Base-by-base conservation (phyloP, 345 rosid genomes). In the Hirschfeldia incana region DNA sequence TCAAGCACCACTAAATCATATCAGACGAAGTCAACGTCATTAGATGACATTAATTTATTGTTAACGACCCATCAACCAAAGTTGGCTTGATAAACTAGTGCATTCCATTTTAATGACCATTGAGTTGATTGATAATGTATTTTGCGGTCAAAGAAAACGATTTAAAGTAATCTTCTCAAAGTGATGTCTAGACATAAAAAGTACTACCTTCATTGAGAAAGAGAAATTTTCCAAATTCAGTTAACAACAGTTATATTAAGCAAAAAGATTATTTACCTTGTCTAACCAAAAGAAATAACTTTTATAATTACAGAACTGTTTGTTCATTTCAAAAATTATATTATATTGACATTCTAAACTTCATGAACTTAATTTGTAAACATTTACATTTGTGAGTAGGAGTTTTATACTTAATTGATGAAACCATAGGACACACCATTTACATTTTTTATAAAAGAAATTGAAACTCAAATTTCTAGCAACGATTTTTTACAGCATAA, bases 131-230 rank as follows among this genome's bases (percentile, higher is more conserved):
- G 44, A 59, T 78, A 78, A 66, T 4, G 21, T 78, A 78, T 34
- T 58, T 37, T 55, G 27, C 4, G 13, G 67, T 55, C 72, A 65
- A 55, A 71, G 16, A 71, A 65, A 72, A 39, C 29, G 39, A 71
- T 42, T 42, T 55, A 27, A 53, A 65, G 34, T 39, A 17, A 16
- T 39, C 42, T 29, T 39, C 28, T 30, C 72, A 29, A 73, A 78
- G 74, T 34, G 67, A 61, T 80, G 76, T 55, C 64, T 80, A 74
- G 71, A 62, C 67, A 62, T 1, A 8, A 79, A 79, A 74, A 69
- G 71, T 53, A 74, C 21, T 27, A 12, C 42, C 30, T 74, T 74
- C 51, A 13, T n/a, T 7, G 37, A 53, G 76, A 69, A 11, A 80
- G 69, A 44, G 1, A 80, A 72, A 49, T 62, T 80, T 69, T 64